These are phyloP conservation scores for Picea mariana DNA, from an alignment of 83 land plant species.

Conservation along the genomic window DNA sequence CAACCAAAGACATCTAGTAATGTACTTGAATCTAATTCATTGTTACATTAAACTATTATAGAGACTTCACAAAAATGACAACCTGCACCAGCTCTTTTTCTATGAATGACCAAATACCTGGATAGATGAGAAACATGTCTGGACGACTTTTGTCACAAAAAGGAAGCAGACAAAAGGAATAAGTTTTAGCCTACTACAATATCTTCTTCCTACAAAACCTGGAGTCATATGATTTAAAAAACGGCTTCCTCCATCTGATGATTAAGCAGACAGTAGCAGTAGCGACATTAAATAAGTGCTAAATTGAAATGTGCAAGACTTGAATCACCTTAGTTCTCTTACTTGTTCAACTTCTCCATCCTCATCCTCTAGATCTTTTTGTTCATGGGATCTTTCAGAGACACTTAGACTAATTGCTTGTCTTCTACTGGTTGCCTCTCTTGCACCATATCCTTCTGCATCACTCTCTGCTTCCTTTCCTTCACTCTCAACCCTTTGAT, in stretches of 20 bases:
- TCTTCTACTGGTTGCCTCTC: constrained; percentile 67
- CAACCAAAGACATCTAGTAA: background rate
- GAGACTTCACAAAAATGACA: background rate
- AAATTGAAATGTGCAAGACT: background rate
- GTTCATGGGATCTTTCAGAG: constrained; percentile 81
- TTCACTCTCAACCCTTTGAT: constrained; percentile 62
- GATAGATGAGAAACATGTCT: background rate
- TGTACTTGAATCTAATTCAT: background rate
- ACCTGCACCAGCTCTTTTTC: background rate
- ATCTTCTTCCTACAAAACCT: background rate
- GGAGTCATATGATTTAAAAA: background rate
- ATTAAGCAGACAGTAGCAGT: background rate
- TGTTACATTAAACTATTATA: background rate
- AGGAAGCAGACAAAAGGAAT: background rate
- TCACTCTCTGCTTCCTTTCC: constrained; percentile 71
- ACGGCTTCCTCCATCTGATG: background rate
- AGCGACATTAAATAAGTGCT: background rate
- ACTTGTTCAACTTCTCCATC: constrained; percentile 57
- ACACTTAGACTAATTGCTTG: constrained; percentile 64
- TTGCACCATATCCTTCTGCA: constrained; percentile 66
- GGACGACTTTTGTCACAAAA: background rate
- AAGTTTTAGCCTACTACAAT: background rate
- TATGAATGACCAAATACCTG: background rate
- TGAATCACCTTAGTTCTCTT: constrained; percentile 24
- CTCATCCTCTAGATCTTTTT: constrained; percentile 48